Evolutionary conservation across 345 rosid genomes (phyloP), one percentile per base, ranked within the genome.

Genomic region (Cochlearia excelsa): DNA sequence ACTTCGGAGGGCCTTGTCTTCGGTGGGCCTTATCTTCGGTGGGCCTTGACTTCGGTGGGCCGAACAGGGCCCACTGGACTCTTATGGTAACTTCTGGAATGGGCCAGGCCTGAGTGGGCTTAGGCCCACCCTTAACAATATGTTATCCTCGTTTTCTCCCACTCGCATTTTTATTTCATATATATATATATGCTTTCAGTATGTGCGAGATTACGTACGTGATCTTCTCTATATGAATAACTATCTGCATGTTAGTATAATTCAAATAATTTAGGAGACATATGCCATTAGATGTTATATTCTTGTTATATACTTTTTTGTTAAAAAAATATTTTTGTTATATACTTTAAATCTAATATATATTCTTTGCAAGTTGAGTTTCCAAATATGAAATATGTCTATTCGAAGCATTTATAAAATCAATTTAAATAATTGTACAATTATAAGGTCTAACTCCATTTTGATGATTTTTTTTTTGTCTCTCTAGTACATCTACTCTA

Each of bases 101-200:
- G n/a, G n/a, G n/a, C n/a, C n/a, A n/a, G n/a, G n/a, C n/a, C n/a
- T n/a, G n/a, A n/a, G n/a, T n/a, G n/a, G n/a, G n/a, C n/a, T n/a
- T n/a, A n/a, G n/a, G n/a, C n/a, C n/a, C n/a, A n/a, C n/a, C n/a
- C n/a, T n/a, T n/a, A n/a, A n/a, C n/a, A n/a, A 64, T 65, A 37
- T 54, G 54, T 65, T 54, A 54, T 64, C 61, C 54, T 46, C 39
- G 61, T 65, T 54, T 54, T 34, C 54, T 65, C 33, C 69, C 61
- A 65, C 69, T 65, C 37, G 30, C 40, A 54, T 29, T 29, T 64
- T 54, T 46, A 44, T 63, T 44, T 52, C 23, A 41, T 23, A 63
- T 52, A 26, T 39, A 3, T 33, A 35, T 26, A 38, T 4, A 38
- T 38, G 37, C 37, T 34, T 34, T 34, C 37, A 3, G 37, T 34